Conservation (phyloP, 306 rosid species). For the Ceratonia siliqua region DNA sequence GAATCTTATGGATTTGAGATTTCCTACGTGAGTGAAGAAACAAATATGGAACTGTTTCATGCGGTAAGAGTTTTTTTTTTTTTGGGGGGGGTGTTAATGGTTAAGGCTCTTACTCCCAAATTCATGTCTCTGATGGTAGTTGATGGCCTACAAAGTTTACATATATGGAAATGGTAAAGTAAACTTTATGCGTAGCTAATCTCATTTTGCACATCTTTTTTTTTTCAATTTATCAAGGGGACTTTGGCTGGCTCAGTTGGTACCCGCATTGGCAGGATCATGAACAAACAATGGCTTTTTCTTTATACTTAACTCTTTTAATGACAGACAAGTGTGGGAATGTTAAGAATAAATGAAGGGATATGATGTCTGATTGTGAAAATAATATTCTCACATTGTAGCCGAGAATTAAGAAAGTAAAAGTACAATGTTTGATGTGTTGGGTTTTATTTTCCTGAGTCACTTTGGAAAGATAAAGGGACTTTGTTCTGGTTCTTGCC, state of each 20-base stretch:
- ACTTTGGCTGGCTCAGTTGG: background rate
- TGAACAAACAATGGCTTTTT: background rate
- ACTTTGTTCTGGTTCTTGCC: conserved; percentile 7
- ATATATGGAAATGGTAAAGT: too few species aligned
- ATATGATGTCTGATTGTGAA: background rate
- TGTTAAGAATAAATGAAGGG: background rate
- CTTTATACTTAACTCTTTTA: background rate
- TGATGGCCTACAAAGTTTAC: too few species aligned
- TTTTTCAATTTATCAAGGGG: background rate
- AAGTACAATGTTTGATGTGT: background rate
- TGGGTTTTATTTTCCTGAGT: background rate
- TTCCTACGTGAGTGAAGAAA: too few species aligned
- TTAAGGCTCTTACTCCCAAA: too few species aligned
- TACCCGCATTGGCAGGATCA: background rate
- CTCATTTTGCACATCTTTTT: background rate
- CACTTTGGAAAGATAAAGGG: background rate
- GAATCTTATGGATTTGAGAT: too few species aligned
- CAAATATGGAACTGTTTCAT: too few species aligned
- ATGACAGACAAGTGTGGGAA: background rate
- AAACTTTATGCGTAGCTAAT: background rate
- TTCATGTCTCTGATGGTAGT: too few species aligned
- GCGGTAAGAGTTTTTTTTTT: too few species aligned
- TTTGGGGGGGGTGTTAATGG: too few species aligned
- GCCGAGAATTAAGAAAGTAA: background rate
- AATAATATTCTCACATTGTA: background rate